A percentile compares a stretch with the other conserved stretches of the same genome.
Evolutionary conservation across 2,329 filamentous ascomycete species (phyloP).

Genomic region (Paecilomyces fulvus): DNA sequence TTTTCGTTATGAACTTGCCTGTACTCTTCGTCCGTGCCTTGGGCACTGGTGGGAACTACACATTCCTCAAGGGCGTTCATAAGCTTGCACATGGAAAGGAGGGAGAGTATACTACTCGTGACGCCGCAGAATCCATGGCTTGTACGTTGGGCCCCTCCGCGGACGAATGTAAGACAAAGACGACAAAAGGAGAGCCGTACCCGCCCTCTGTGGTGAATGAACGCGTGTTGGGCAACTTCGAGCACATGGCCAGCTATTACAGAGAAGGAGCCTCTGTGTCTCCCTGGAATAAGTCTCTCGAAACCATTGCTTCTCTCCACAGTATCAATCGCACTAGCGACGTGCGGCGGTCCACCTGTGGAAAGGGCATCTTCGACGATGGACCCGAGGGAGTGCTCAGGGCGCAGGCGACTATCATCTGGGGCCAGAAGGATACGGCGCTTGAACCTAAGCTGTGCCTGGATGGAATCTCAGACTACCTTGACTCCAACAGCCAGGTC

Average conservation of each 20-base stretch:
- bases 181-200: slow-evolving; percentile 26
- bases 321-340: slow-evolving; percentile 30
- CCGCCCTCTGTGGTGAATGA: slow-evolving; percentile 30
- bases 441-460: slow-evolving; percentile 42
- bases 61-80: slow-evolving; percentile 39
- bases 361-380: slow-evolving; percentile 37
- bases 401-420: slow-evolving; percentile 46
- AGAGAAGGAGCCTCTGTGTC: slow-evolving; percentile 39
- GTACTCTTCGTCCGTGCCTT: slow-evolving; percentile 35
- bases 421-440: slow-evolving; percentile 45
- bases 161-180: slow-evolving; percentile 34
- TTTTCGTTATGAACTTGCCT: slow-evolving; percentile 48
- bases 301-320: slow-evolving; percentile 41
- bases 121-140: slow-evolving; percentile 42
- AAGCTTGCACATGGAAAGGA: slow-evolving; percentile 25
- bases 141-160: slow-evolving; percentile 43
- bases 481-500: slow-evolving; percentile 43
- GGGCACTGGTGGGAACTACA: slow-evolving; percentile 42
- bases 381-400: slow-evolving; percentile 40
- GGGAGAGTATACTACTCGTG: slow-evolving; percentile 22
- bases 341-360: slow-evolving; percentile 25
- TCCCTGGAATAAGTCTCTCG: slow-evolving; percentile 45
- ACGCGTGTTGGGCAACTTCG: slow-evolving; percentile 39
- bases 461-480: slow-evolving; percentile 46
- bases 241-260: slow-evolving; percentile 47